Conservation (phyloP, 495 filamentous ascomycete species). For the Sabuloglossum arenarium region DNA sequence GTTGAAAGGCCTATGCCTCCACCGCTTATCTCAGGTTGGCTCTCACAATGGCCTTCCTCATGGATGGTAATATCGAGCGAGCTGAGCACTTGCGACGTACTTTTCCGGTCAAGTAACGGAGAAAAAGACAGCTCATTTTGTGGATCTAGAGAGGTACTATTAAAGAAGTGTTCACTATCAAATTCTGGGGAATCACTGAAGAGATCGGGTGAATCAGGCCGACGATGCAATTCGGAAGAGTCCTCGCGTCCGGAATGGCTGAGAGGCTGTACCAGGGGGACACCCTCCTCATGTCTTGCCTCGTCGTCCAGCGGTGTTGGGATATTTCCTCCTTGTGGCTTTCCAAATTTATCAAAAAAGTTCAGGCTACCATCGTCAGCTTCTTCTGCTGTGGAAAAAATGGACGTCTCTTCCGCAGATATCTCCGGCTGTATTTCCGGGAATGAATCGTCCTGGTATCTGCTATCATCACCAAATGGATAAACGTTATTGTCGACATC, state of each 20-base stretch:
- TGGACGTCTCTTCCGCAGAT: background rate
- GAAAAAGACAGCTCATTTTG: background rate
- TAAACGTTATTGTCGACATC: conserved; percentile 18
- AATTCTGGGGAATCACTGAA: conserved; percentile 21
- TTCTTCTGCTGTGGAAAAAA: conserved; percentile 2
- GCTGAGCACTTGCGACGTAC: conserved; percentile 22
- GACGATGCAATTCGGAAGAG: conserved; percentile 9
- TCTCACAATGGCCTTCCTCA: background rate
- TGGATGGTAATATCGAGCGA: conserved; percentile 6
- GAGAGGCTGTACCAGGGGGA: conserved; percentile 16
- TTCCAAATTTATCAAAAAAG: conserved; percentile 18
- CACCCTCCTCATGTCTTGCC: conserved; percentile 26
- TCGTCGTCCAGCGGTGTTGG: conserved; percentile 24
- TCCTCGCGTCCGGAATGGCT: conserved; percentile 10
- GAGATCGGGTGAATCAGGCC: conserved; percentile 9
- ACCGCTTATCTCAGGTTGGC: background rate
- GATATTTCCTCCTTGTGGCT: conserved; percentile 18
- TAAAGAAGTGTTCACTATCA: conserved; percentile 22
- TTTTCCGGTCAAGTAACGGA: conserved; percentile 20
- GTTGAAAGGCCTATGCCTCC: background rate
- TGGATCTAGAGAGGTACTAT: conserved; percentile 5
- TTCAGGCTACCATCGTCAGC: background rate
- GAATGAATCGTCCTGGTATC: conserved; percentile 8
- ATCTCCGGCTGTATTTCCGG: conserved; percentile 8
- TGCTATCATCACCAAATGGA: conserved; percentile 9